These are phyloP conservation scores for Ceratocystis diversiconidia DNA, from an alignment of 2,329 filamentous ascomycete genomes.

Conservation along the genomic window DNA sequence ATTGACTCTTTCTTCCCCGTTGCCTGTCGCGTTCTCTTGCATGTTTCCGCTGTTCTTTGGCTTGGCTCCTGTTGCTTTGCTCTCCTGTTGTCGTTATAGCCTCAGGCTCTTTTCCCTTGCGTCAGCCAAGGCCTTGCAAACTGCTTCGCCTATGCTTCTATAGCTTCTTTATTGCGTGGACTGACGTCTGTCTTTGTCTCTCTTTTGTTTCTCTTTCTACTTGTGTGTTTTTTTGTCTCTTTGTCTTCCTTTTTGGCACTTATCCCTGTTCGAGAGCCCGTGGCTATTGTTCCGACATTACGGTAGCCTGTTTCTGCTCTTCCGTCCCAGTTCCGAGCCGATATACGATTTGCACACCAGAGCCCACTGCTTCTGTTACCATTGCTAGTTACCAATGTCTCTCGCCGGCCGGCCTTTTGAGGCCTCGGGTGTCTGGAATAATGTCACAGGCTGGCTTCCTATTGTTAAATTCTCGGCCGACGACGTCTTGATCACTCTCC, in stretches of 20 bases:
- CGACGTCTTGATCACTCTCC: conserved; percentile 21
- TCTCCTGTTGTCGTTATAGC: neutral
- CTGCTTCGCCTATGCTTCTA: neutral
- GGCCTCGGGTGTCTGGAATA: neutral
- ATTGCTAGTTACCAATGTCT: neutral
- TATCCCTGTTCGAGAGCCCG: neutral
- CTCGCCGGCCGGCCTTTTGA: neutral
- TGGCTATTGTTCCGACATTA: neutral
- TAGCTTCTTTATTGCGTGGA: neutral
- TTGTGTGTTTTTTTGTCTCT: neutral
- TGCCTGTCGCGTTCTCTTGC: neutral
- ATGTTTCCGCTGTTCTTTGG: neutral
- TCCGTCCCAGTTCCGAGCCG: neutral
- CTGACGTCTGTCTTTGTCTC: neutral
- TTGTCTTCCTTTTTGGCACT: neutral
- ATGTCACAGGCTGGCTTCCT: neutral
- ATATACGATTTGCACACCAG: neutral
- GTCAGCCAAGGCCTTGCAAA: neutral
- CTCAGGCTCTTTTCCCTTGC: neutral
- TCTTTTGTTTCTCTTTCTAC: neutral
- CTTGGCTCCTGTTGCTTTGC: neutral
- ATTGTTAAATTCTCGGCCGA: neutral
- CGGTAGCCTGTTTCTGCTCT: neutral
- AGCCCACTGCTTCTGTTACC: neutral
- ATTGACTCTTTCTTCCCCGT: neutral